Base-by-base conservation (phyloP, 2,329 filamentous ascomycete genomes). In the Neoarthrinium moseri region DNA sequence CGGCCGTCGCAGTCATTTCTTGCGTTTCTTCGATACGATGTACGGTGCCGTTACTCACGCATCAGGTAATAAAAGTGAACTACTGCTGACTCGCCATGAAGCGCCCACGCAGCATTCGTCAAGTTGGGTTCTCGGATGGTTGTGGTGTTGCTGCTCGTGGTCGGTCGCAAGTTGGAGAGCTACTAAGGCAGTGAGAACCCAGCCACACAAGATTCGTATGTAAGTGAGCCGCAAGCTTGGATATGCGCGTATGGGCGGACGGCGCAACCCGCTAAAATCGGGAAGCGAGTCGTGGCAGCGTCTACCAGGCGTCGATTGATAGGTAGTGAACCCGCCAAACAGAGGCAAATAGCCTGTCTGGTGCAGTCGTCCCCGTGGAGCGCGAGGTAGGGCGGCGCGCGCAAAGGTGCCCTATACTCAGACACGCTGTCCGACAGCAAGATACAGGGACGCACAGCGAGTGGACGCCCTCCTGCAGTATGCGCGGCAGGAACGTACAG, bases 1-100 rank as follows among this genome's bases (percentile, higher is more conserved):
- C 58, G 54, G 53, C 51, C 52, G 59, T 61, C 52, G 61, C 56
- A 60, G 56, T 60, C 63, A 64, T 65, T 52, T 50, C 60, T 61
- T 58, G 48, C 54, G 15, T 23, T 42, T 37, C 43, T 52, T 41
- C 59, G 50, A 50, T 55, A 56, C 5, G 38, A 27, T 58, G 48
- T 49, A 56, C 47, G 53, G 51, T 39, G 54, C 57, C 59, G 48
- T 57, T 62, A 61, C 57, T 63, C 59, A 62, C 60, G 56, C 58
- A 62, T 59, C 56, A 51, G 54, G 37, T 57, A 45, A n/a, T n/a
- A n/a, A n/a, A 49, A 47, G 49, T 13, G 34, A 46, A 48, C 54
- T 48, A 29, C 12, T 36, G 43, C 35, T 45, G 32, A n/a, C 43
- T 45, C 43, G 43, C 43, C 43, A 45, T 45, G 15, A 35, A 39